These are phyloP conservation scores for Fusarium incarnatum DNA, from an alignment of 2,329 filamentous ascomycete species.

Conservation along the genomic window DNA sequence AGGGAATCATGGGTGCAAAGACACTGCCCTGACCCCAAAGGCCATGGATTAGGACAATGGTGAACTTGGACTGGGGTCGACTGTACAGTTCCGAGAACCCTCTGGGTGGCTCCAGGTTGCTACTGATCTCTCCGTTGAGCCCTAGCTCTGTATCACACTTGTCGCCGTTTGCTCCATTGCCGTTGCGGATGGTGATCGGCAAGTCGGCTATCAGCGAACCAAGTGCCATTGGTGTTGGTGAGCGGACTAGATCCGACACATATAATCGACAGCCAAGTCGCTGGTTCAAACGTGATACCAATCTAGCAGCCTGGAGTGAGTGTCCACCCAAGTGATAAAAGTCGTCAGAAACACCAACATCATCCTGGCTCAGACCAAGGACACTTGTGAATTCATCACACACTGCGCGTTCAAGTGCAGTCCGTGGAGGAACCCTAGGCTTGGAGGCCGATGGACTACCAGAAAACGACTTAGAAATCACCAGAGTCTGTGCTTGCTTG, in stretches of 20 bases:
- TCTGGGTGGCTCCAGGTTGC: background rate
- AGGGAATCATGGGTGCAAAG: background rate
- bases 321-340: background rate
- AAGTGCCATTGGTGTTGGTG: background rate
- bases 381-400: background rate
- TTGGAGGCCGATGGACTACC: background rate
- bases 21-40: conserved; percentile 1
- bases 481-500: background rate
- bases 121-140: background rate
- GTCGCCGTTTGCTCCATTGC: background rate
- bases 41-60: background rate
- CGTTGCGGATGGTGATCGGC: background rate
- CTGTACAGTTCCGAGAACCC: background rate
- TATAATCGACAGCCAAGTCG: background rate
- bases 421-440: background rate
- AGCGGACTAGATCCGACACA: background rate
- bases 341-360: background rate
- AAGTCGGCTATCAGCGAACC: background rate
- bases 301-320: background rate
- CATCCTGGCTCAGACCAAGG: background rate
- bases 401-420: background rate
- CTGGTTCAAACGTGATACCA: background rate
- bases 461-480: background rate
- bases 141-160: too few species aligned
- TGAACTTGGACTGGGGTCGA: background rate